Evolutionary conservation across 1,284 basidiomycete genomes (phyloP), one percentile per base, ranked within the genome.

Genomic region (Anthracocystis panici-leucophaei): DNA sequence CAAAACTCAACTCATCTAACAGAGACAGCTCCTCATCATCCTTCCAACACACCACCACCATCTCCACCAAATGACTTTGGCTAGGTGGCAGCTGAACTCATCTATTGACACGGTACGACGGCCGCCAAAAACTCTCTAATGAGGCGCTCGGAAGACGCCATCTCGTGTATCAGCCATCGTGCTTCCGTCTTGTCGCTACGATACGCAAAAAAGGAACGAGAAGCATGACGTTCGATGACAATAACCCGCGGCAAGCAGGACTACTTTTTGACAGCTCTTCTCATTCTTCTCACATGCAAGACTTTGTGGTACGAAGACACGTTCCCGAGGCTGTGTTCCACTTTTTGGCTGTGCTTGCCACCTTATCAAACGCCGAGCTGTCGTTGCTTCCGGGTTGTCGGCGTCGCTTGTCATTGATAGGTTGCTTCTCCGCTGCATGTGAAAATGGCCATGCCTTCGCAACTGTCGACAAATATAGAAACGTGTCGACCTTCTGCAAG

Each of bases 391-490:
- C 31, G 21, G 16, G 6, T 2, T 7, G 12, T 51, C 33, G 50
- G 29, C n/a, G 21, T 14, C 27, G 52, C 41, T 25, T 16, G 23
- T 21, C 23, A 23, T 21, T 18, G n/a, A n/a, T 18, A 12, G 29
- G 12, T 16, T 38, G 21, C 33, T 44, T 31, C 33, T 40, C 41
- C 41, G 64, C 57, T 60, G 64, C 64, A 60, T 40, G 64, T 65
- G 53, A 65, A 65, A 65, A 57, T 18, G 6, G 1, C 21, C 38
- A 48, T 16, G n/a, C 10, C 23, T 18, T 3, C n/a, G 1, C 27
- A 20, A 7, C 10, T 2, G 45, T 55, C 38, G 49, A 52, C 64
- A 45, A 60, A 53, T 56, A 60, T 65, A 59, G 63, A 41, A 65
- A 57, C 56, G 10, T 27, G 5, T 48, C 42, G 11, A 14, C 25